Evolutionary conservation across 2,329 filamentous ascomycete genomes (phyloP).

Genomic region (Nectriaceae sp.): DNA sequence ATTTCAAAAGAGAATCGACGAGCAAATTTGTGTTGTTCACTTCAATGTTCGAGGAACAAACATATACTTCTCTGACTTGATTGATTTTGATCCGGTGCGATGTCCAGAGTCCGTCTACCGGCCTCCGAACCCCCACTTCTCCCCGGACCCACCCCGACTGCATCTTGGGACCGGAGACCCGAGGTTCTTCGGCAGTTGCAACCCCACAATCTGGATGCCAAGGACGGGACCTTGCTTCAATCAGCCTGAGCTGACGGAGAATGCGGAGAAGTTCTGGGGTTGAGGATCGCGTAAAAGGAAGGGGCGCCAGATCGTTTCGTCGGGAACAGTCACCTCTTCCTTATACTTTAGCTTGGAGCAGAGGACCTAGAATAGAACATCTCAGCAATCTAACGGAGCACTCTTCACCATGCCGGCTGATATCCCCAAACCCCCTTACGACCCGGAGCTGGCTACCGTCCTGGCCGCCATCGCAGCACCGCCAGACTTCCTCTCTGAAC

Average conservation of each 20-base stretch:
- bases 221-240: slow-evolving; percentile 2
- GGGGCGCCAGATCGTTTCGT: too few species aligned
- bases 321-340: too few species aligned
- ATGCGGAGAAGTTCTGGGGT: slow-evolving; percentile 3
- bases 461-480: slow-evolving; percentile 13
- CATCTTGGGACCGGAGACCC: slow-evolving; percentile 1
- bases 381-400: too few species aligned
- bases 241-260: slow-evolving; percentile 1
- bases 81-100: too few species aligned
- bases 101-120: too few species aligned
- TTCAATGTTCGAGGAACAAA: too few species aligned
- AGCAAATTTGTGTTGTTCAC: too few species aligned
- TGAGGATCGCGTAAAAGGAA: not conserved
- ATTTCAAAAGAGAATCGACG: too few species aligned
- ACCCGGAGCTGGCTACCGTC: slow-evolving; percentile 20
- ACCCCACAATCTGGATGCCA: slow-evolving; percentile 1
- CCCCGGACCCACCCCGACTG: not conserved
- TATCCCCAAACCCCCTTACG: slow-evolving; percentile 20
- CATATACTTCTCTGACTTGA: too few species aligned
- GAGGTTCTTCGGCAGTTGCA: slow-evolving; percentile 12
- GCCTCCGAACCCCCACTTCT: too few species aligned
- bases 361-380: too few species aligned
- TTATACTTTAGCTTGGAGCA: too few species aligned
- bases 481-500: slow-evolving; percentile 15
- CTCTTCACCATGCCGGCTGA: slow-evolving; percentile 10